Base-by-base conservation (phyloP, 345 rosid genomes). In the Linum tenue region DNA sequence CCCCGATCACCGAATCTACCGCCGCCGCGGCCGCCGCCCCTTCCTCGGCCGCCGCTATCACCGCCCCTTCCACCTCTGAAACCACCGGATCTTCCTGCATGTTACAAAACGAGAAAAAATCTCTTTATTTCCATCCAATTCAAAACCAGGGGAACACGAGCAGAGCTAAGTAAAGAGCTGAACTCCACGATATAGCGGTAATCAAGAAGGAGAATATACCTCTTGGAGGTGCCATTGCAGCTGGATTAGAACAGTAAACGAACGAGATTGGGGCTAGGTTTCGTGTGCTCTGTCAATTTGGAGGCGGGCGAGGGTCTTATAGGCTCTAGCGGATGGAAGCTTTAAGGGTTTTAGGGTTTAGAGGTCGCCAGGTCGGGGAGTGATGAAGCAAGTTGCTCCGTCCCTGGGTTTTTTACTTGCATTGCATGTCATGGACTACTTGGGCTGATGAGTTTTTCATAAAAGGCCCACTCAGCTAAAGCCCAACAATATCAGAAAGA, bases 1-100 rank as follows among this genome's bases (percentile, higher is more conserved):
- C 61, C 43, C 15, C 53, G 1, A 39, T 5, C 53, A 17, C 69
- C 68, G 22, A 35, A n/a, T 12, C 79, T 63, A 3, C 78, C 39
- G 56, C 90, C 64, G 4, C 80, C 68, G 35, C 83, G 78, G 3
- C 88, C 68, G 36, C 83, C 59, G 8, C 76, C 43, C 43, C 70
- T 22, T 11, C 76, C 51, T 10, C 77, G 70, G 53, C 70, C 74
- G 15, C 63, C 78, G 0, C 73, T 70, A 15, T 73, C 62, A 35
- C 73, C 73, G 3, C 78, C 78, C 37, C 78, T 63, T 10, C 66
- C 66, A 35, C 78, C 74, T 48, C 77, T 69, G 17, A 71, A 67
- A 14, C 62, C 62, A 59, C 56, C 65, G 15, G 53, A 48, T 48
- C 53, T 48, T 48, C 53, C 53, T 48, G 53, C 53, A 15, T 48